A percentile compares a stretch with the other conserved stretches of the same genome.
phyloP scores from a whole-genome alignment of 129 eudicot genomes.

The Flaveria ramosissima region DNA sequence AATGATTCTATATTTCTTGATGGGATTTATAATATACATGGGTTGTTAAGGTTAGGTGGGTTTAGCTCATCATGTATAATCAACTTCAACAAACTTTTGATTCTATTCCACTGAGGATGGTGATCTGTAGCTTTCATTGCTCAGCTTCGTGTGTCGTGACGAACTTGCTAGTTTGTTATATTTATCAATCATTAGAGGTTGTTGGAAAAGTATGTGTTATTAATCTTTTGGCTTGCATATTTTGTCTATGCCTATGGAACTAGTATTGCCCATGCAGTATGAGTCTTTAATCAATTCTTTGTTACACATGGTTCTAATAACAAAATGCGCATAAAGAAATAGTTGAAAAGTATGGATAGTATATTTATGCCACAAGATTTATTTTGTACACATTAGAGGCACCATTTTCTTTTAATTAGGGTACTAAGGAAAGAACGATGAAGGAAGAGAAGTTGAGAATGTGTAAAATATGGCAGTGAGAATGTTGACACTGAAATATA shows the following conservation, averaged over 20 bases:
- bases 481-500: neutral
- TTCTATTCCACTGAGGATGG: slow-evolving; percentile 6
- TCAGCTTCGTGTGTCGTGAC: slow-evolving; percentile 4
- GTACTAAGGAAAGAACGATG: neutral
- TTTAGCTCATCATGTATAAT: slow-evolving; percentile 10
- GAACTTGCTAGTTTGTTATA: neutral
- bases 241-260: neutral
- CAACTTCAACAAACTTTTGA: slow-evolving; percentile 15
- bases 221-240: neutral
- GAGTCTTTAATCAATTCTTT: neutral
- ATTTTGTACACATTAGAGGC: neutral
- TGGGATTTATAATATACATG: neutral
- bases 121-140: slow-evolving; percentile 26
- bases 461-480: neutral
- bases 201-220: neutral
- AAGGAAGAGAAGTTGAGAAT: neutral
- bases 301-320: neutral
- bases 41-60: slow-evolving; percentile 24
- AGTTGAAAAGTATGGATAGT: neutral
- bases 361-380: neutral
- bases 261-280: neutral
- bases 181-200: slow-evolving; percentile 10
- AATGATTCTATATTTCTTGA: slow-evolving; percentile 5
- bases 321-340: neutral
- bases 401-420: neutral